Conservation (phyloP, 805 yeast species). For the Suhomyces canberraensis region DNA sequence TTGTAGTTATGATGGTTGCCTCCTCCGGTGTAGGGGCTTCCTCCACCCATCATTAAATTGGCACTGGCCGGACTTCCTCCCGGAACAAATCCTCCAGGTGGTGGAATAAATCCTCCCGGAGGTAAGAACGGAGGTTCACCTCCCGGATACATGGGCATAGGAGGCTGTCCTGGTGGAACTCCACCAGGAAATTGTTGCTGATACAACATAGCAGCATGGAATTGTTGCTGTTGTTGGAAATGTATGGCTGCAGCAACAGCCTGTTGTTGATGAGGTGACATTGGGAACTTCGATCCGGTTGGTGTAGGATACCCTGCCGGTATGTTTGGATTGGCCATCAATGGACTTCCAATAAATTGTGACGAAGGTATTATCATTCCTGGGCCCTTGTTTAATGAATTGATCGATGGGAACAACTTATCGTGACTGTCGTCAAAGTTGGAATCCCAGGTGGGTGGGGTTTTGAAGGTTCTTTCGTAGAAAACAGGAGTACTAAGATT, state of each 20-base stretch:
- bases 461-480: conserved; percentile 62
- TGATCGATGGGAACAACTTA: conserved; percentile 44
- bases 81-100: conserved; percentile 25
- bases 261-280: conserved; percentile 30
- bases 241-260: conserved; percentile 22
- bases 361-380: conserved; percentile 15
- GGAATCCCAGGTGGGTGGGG: conserved; percentile 76
- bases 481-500: conserved; percentile 26
- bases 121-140: conserved; percentile 31
- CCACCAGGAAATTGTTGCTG: conserved; percentile 33
- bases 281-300: conserved; percentile 19
- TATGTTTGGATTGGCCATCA: conserved; percentile 21
- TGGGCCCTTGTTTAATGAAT: conserved; percentile 7
- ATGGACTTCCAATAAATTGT: conserved; percentile 32
- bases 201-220: conserved; percentile 37
- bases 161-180: conserved; percentile 34
- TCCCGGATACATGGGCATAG: conserved; percentile 31
- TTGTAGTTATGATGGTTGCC: conserved; percentile 5
- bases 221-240: conserved; percentile 29
- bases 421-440: conserved; percentile 57
- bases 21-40: conserved; percentile 8
- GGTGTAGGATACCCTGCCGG: conserved; percentile 16
- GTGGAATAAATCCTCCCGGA: conserved; percentile 35
- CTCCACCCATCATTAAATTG: conserved; percentile 20
- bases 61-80: conserved; percentile 31